Percentiles rank a stretch among this genome's conserved stretches.
Evolutionary conservation across 2,329 filamentous ascomycete species (phyloP).

Genomic region (Alternaria ventricosa): DNA sequence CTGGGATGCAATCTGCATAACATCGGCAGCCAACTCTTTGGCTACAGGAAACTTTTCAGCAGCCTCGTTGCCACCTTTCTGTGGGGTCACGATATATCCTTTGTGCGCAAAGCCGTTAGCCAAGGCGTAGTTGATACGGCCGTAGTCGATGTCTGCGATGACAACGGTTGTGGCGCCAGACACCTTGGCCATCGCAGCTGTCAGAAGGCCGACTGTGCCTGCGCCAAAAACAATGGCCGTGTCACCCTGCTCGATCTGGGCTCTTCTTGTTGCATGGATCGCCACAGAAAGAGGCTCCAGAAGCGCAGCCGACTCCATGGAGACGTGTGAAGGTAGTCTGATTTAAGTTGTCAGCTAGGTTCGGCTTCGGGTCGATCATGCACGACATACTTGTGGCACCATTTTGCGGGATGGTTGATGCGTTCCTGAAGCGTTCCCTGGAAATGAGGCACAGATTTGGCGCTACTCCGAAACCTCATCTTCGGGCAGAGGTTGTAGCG

Average conservation of each 20-base stretch:
- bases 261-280: constrained; percentile 83
- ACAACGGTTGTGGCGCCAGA: constrained; percentile 51
- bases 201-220: constrained; percentile 63
- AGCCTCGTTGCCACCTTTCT: constrained; percentile 33
- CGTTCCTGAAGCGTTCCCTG: constrained; percentile 54
- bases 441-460: constrained; percentile 52
- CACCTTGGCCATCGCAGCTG: constrained; percentile 50
- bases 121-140: constrained; percentile 50
- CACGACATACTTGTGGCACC: constrained; percentile 53
- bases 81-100: constrained; percentile 43
- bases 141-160: constrained; percentile 50
- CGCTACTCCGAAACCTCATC: constrained; percentile 53
- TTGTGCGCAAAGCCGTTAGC: constrained; percentile 49
- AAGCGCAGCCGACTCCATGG: constrained; percentile 48
- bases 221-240: constrained; percentile 85
- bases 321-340: constrained; percentile 50
- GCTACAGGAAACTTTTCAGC: constrained; percentile 42
- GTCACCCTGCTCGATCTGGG: constrained; percentile 73
- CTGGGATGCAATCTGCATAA: constrained; percentile 46
- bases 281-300: constrained; percentile 76
- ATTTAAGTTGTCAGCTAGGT: constrained; percentile 37
- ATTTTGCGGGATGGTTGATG: constrained; percentile 53
- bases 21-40: constrained; percentile 45
- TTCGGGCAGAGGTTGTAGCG: constrained; percentile 52
- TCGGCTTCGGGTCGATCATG: constrained; percentile 35